Conservation (phyloP, 495 filamentous ascomycete species). For the Glutinoglossum americanum region DNA sequence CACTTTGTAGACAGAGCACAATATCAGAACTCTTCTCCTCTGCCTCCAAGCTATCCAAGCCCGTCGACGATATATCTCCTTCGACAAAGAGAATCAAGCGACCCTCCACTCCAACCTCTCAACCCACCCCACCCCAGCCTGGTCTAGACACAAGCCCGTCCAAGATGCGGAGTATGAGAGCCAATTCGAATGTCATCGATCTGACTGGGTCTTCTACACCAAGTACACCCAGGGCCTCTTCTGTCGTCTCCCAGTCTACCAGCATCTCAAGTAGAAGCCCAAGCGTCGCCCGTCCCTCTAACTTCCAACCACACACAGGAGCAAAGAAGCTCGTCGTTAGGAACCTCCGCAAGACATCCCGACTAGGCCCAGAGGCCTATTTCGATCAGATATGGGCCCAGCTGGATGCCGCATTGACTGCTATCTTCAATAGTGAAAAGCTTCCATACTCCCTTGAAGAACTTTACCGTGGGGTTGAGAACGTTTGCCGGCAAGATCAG, state of each 20-base stretch:
- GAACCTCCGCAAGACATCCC: conserved; percentile 45
- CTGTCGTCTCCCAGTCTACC: background rate
- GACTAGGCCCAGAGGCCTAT: conserved; percentile 42
- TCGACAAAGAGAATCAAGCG: conserved; percentile 3
- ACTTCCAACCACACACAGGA: conserved; percentile 34
- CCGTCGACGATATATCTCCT: conserved; percentile 5
- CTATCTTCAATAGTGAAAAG: conserved; percentile 43
- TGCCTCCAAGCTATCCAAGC: conserved; percentile 17
- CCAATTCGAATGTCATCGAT: conserved; percentile 7
- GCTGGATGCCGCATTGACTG: conserved; percentile 45
- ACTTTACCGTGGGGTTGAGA: conserved; percentile 76
- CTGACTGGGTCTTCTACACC: conserved; percentile 4
- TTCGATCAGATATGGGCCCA: conserved; percentile 49
- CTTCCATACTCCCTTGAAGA: conserved; percentile 55
- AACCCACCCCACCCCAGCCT: background rate
- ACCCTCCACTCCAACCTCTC: conserved; percentile 12
- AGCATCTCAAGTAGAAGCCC: background rate
- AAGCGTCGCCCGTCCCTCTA: conserved; percentile 4
- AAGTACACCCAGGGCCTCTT: background rate
- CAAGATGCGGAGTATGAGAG: conserved; percentile 17
- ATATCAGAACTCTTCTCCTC: conserved; percentile 28
- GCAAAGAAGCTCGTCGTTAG: conserved; percentile 74
- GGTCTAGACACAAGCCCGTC: conserved; percentile 4
- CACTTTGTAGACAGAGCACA: conserved; percentile 17
- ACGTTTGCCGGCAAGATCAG: conserved; percentile 57